Evolutionary conservation across 306 rosid species (phyloP).

Genomic region (Chamaecrista fasciculata): DNA sequence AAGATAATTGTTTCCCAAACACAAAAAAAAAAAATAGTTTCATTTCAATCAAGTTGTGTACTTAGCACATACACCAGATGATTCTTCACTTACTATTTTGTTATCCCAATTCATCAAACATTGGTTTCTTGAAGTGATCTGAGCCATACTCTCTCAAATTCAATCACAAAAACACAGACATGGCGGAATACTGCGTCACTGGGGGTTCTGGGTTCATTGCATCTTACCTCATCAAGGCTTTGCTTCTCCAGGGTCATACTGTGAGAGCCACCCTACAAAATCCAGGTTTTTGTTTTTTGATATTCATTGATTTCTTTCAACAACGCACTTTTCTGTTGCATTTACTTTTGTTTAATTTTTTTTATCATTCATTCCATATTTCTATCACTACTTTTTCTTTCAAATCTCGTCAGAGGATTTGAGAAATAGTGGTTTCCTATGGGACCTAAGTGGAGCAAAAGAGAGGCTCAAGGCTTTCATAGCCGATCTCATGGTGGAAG

Average conservation of each 20-base stretch:
- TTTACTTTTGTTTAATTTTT: too few relatives aligned
- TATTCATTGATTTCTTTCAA: too few relatives aligned
- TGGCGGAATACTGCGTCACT: conserved; percentile 76
- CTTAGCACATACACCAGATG: too few relatives aligned
- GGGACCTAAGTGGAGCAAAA: conserved; percentile 57
- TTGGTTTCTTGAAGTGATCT: too few relatives aligned
- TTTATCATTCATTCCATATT: not conserved
- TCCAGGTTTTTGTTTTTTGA: too few relatives aligned
- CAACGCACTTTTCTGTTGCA: too few relatives aligned
- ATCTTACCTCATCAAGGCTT: conserved; percentile 58
- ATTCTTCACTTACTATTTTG: too few relatives aligned
- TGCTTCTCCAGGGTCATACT: conserved; percentile 59
- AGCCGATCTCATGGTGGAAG: conserved; percentile 66
- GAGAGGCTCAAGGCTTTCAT: conserved; percentile 56
- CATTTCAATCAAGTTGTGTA: too few relatives aligned
- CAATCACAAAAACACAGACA: conserved; percentile 25
- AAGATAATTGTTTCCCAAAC: too few relatives aligned
- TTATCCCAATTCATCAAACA: too few relatives aligned
- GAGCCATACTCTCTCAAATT: too few relatives aligned
- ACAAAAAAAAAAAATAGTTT: too few relatives aligned
- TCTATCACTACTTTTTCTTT: not conserved
- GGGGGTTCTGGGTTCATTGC: conserved; percentile 89
- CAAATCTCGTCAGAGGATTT: conserved; percentile 37
- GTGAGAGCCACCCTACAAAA: conserved; percentile 70
- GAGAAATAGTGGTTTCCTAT: conserved; percentile 53